Conservation (phyloP, 1,139 yeast genomes). For the Yamadazyma spencermartinsiae region DNA sequence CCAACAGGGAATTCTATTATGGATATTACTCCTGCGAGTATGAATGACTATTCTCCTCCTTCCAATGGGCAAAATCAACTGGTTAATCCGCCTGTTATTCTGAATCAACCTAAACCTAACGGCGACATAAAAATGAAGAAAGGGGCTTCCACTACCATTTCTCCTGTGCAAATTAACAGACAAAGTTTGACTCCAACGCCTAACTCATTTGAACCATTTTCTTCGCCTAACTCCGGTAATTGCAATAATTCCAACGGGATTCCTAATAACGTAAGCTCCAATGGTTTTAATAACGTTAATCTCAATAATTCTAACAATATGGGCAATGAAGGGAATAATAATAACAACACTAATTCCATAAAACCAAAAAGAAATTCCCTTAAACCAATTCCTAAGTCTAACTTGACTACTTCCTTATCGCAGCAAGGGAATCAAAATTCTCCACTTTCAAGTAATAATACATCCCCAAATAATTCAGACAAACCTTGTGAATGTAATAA, state of each 20-base stretch:
- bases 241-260: background rate
- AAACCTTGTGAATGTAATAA: slow-evolving; percentile 40
- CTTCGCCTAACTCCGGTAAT: slow-evolving; percentile 7
- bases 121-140: slow-evolving; percentile 11
- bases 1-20: slow-evolving; percentile 9
- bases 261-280: no score
- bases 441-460: background rate
- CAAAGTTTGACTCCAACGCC: slow-evolving; percentile 11
- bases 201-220: slow-evolving; percentile 5
- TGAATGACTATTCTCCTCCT: slow-evolving; percentile 29
- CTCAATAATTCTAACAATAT: no score
- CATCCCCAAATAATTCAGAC: slow-evolving; percentile 3
- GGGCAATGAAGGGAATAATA: background rate
- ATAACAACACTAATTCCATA: background rate
- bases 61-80: slow-evolving; percentile 1
- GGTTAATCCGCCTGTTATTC: no score
- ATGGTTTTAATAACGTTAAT: background rate
- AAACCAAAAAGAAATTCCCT: slow-evolving; percentile 7
- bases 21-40: slow-evolving; percentile 30
- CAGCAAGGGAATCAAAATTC: slow-evolving; percentile 14
- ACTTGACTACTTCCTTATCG: slow-evolving; percentile 34
- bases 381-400: slow-evolving; percentile 25
- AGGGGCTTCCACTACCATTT: slow-evolving; percentile 16
- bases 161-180: slow-evolving; percentile 15
- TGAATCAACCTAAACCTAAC: background rate